Evolutionary conservation across 441 rosid species (phyloP).

Genomic region (Jatropha multifida): DNA sequence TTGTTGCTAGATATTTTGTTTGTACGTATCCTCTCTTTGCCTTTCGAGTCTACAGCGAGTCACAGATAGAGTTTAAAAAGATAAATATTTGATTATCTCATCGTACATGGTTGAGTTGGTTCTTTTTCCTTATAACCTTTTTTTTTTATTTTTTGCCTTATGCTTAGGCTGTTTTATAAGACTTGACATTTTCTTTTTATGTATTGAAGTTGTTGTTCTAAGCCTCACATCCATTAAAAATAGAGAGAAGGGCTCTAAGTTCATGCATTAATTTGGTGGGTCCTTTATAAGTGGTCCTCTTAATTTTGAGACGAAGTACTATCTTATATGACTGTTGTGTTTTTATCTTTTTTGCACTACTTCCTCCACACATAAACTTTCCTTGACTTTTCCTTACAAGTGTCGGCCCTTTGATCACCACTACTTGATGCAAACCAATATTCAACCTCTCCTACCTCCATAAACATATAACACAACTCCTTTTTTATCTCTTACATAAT

Average conservation of each 20-base stretch:
- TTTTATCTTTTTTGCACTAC: slow-evolving; percentile 25
- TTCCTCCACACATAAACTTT: slow-evolving; percentile 25
- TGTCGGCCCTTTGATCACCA: slow-evolving; percentile 32
- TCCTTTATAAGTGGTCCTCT: slow-evolving; percentile 12
- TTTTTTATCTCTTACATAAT: background rate
- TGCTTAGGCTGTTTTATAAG: background rate
- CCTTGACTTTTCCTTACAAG: slow-evolving; percentile 18
- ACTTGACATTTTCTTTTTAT: background rate
- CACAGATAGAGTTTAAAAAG: too few relatives aligned
- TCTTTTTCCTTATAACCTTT: background rate
- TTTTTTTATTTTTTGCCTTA: too few relatives aligned
- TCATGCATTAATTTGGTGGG: background rate
- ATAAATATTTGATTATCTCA: too few relatives aligned
- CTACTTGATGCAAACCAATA: slow-evolving; percentile 15
- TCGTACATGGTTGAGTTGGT: too few relatives aligned
- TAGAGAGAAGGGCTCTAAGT: background rate
- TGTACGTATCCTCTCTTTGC: too few relatives aligned
- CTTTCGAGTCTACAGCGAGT: too few relatives aligned
- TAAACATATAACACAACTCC: background rate
- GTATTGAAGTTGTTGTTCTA: slow-evolving; percentile 6
- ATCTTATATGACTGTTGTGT: slow-evolving; percentile 15
- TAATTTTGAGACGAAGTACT: slow-evolving; percentile 15
- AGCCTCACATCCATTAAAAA: slow-evolving; percentile 2
- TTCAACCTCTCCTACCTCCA: background rate
- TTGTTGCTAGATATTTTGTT: too few relatives aligned